Percentiles rank a stretch among this genome's conserved stretches.
phyloP scores from a whole-genome alignment of 331 rosid species.

The Cydonia oblonga region DNA sequence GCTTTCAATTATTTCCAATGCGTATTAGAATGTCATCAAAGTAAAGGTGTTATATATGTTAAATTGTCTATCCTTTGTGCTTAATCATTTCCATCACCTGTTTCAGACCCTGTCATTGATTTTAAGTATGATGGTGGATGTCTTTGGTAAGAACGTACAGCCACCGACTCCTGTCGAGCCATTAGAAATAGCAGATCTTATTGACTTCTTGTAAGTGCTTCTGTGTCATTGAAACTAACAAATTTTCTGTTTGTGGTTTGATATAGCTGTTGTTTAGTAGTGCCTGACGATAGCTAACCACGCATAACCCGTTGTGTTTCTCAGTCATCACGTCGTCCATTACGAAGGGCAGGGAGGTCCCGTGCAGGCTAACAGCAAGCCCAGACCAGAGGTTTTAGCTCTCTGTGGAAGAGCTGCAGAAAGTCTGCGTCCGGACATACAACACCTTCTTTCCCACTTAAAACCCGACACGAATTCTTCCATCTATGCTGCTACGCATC shows the following conservation, averaged over 20 bases:
- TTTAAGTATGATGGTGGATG: conserved; percentile 59
- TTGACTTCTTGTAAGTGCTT: conserved; percentile 76
- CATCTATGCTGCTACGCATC: conserved; percentile 71
- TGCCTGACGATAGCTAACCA: conserved; percentile 8
- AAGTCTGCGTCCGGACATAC: conserved; percentile 75
- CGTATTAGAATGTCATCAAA: neutral
- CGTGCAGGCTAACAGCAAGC: conserved; percentile 78
- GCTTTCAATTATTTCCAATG: neutral
- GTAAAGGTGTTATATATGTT: neutral
- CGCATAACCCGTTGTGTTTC: conserved; percentile 8
- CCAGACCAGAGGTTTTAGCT: conserved; percentile 69
- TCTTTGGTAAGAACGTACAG: conserved; percentile 83
- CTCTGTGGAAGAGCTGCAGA: conserved; percentile 66
- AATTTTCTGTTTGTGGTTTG: neutral
- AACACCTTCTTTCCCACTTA: conserved; percentile 81
- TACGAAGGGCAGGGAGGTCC: conserved; percentile 98
- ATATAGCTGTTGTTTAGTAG: neutral
- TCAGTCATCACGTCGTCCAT: conserved; percentile 81
- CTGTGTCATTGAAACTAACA: neutral
- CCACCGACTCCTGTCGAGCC: conserved; percentile 46
- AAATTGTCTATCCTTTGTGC: neutral
- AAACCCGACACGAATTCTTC: conserved; percentile 68
- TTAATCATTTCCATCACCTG: neutral
- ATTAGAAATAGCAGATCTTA: conserved; percentile 69
- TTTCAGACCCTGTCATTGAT: conserved; percentile 67